Evolutionary conservation across 805 yeast species (phyloP).

Genomic region (Scheffersomyces coipomensis): DNA sequence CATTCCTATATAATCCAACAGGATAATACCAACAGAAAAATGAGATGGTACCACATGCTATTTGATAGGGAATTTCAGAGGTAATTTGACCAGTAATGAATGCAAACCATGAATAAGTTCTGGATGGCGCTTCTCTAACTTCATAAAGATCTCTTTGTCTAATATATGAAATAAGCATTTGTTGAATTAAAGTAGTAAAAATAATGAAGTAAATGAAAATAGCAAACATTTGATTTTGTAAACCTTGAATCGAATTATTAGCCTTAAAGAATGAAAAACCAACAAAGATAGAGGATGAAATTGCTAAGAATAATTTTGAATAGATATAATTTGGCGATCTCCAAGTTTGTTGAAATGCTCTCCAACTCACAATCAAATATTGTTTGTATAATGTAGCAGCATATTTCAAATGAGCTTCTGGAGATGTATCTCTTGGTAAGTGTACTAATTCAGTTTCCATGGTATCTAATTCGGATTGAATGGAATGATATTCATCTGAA

Average conservation of each 20-base stretch:
- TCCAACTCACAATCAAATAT: conserved; percentile 24
- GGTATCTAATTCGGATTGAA: conserved; percentile 55
- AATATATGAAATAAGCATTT: conserved; percentile 37
- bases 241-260: conserved; percentile 46
- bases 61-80: conserved; percentile 48
- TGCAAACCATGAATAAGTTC: conserved; percentile 42
- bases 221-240: conserved; percentile 60
- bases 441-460: conserved; percentile 55
- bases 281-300: conserved; percentile 57
- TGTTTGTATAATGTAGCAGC: conserved; percentile 27
- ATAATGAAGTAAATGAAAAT: conserved; percentile 39
- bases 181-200: conserved; percentile 32
- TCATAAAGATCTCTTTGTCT: conserved; percentile 39
- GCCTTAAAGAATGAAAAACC: conserved; percentile 74
- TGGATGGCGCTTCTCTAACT: conserved; percentile 38
- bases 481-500: conserved; percentile 58
- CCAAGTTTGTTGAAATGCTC: conserved; percentile 32
- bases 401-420: conserved; percentile 21
- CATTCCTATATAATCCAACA: conserved; percentile 45
- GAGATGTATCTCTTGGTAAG: conserved; percentile 12
- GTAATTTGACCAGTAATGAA: conserved; percentile 37
- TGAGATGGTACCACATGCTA: conserved; percentile 37
- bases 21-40: conserved; percentile 63
- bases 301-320: conserved; percentile 58
- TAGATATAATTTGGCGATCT: conserved; percentile 62